Percentiles rank a stretch among this genome's conserved stretches.
phyloP scores from a whole-genome alignment of 2,329 filamentous ascomycete species.

The Penicillium frequentans region DNA sequence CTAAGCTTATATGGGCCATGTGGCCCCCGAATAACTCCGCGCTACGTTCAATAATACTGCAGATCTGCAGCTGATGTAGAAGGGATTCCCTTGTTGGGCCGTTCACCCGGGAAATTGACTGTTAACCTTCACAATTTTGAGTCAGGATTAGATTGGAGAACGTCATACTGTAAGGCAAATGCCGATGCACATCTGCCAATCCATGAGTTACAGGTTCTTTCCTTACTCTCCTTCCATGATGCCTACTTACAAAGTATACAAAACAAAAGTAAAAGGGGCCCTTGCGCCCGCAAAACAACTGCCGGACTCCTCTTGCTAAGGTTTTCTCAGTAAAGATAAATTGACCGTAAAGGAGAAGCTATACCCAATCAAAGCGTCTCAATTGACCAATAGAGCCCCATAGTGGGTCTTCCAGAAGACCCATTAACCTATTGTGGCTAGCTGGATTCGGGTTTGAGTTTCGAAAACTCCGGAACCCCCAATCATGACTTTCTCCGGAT shows the following conservation, averaged over 20 bases:
- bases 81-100: background rate
- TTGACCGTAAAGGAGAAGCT: background rate
- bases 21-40: conserved; percentile 12
- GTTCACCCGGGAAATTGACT: conserved; percentile 1
- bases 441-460: background rate
- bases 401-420: background rate
- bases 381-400: background rate
- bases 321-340: background rate
- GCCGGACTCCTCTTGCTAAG: background rate
- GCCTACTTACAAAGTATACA: background rate
- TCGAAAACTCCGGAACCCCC: background rate
- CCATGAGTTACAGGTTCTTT: background rate
- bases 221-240: background rate
- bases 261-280: background rate
- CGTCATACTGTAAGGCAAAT: background rate
- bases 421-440: background rate
- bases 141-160: background rate
- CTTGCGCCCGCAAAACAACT: background rate
- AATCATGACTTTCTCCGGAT: background rate
- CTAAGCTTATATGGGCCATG: conserved; percentile 13
- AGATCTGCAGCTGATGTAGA: conserved; percentile 9
- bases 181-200: background rate
- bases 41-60: conserved; percentile 11
- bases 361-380: background rate
- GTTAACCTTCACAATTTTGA: conserved; percentile 2